Conservation (phyloP, 306 rosid genomes). For the Biancaea sappan region DNA sequence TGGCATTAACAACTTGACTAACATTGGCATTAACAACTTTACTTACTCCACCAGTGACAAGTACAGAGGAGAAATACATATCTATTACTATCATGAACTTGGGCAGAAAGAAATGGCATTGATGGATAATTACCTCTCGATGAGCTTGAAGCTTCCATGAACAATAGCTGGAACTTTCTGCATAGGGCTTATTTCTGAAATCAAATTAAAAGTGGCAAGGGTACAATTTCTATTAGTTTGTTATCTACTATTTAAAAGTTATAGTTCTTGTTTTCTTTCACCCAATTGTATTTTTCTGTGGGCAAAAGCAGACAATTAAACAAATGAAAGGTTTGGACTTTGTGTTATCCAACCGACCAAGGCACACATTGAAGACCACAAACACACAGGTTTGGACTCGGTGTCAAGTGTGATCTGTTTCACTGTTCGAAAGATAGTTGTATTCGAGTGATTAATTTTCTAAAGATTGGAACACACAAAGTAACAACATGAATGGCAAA, state of each 20-base stretch:
- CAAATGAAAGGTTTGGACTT: neutral
- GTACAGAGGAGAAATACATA: neutral
- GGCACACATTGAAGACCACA: neutral
- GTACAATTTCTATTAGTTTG: neutral
- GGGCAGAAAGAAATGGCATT: neutral
- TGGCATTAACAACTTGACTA: constrained; percentile 1
- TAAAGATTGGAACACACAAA: neutral
- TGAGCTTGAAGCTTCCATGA: constrained; percentile 74
- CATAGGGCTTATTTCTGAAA: constrained; percentile 77
- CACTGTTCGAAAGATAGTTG: neutral
- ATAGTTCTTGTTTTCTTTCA: too few species aligned
- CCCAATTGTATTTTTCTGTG: too few species aligned
- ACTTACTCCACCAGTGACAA: neutral
- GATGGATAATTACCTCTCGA: constrained; percentile 62
- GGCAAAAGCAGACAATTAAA: neutral
- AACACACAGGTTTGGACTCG: neutral
- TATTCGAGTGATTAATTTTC: neutral
- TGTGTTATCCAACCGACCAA: neutral
- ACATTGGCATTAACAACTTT: neutral
- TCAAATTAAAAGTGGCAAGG: neutral
- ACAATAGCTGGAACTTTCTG: constrained; percentile 74
- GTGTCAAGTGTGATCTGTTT: neutral
- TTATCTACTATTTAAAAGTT: neutral
- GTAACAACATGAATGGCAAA: neutral
- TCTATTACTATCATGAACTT: neutral